Evolutionary conservation across 495 filamentous ascomycete species (phyloP), one percentile per base, ranked within the genome.

Genomic region (Hapsidospora chrysogenum): DNA sequence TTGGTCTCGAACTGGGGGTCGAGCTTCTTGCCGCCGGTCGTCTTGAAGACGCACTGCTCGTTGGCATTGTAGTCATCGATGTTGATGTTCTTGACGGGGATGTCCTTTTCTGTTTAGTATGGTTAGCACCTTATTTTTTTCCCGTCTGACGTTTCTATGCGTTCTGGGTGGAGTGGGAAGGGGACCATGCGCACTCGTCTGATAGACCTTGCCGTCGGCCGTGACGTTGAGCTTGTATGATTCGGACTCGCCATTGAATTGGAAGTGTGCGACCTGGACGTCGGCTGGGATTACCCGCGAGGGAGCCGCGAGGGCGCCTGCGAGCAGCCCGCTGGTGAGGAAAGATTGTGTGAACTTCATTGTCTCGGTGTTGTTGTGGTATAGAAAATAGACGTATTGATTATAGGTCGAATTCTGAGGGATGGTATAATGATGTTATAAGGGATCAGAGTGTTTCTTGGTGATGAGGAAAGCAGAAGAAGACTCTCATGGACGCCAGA

Each of bases 201-300:
- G n/a, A n/a, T n/a, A n/a, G n/a, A n/a, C n/a, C 17, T 33, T 20
- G 1, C 31, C 31, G 9, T 33, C 18, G 17, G 31, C 31, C 1
- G 17, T 13, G 2, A 33, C 31, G 11, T 4, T 22, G 5, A 33
- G 17, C 7, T n/a, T 18, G 9, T 21, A 33, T 7, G 31, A 33
- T 11, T 33, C 18, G 18, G 20, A 18, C 11, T 33, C 31, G 18
- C 31, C 31, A n/a, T 21, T 13, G n/a, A 33, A 21, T 9, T 18
- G 20, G 31, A 33, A n/a, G 31, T 33, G 31, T 13, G 31, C 31
- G 15, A 14, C 16, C 17, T 33, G 31, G 3, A 33, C 31, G 3
- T 17, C n/a, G 17, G 17, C 16, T n/a, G n/a, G n/a, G n/a, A n/a
- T n/a, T n/a, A n/a, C n/a, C n/a, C n/a, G n/a, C 5, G 20, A 10